Base-by-base conservation (phyloP, 1,284 basidiomycete genomes). In the Rhizoctonia solani region DNA sequence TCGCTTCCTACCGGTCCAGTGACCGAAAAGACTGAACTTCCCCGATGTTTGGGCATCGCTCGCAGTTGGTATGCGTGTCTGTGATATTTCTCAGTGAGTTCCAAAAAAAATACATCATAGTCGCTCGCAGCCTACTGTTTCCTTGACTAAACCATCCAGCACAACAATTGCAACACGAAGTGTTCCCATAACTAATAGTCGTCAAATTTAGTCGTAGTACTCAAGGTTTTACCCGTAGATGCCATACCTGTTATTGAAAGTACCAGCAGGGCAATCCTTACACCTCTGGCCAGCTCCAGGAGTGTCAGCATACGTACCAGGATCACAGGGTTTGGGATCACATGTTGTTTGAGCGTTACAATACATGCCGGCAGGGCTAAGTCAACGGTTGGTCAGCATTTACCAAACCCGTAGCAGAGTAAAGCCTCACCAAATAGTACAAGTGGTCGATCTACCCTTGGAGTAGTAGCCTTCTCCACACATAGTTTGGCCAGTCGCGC, bases 21-120 rank as follows among this genome's bases (percentile, higher is more conserved):
- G 3, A 55, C 54, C 1, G 13, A 1, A 23, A 19, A 4, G 30
- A 23, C 27, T 55, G 32, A 39, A 55, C 54, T 4, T 4, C 4
- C 14, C 34, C 34, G 3, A 39, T 55, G 27, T 41, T 30, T 19
- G 54, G 54, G 34, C 54, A 55, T 41, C 34, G 30, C 21, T 41
- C 29, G 52, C 52, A 54, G 30, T 34, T 54, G 6, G 52, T 54
- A 29, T 54, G 52, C 13, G 4, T 54, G 52, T 54, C 52, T n/a
- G n/a, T n/a, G n/a, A n/a, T n/a, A n/a, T 54, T 16, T 39, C 37
- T 39, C 37, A 39, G 16, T 39, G 37, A 8, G 37, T 39, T n/a
- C n/a, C n/a, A n/a, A n/a, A n/a, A n/a, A n/a, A n/a, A n/a, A n/a
- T n/a, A n/a, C n/a, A n/a, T n/a, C n/a, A n/a, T n/a, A n/a, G n/a